Evolutionary conservation across 768 basidiomycete species (phyloP).

Genomic region (Mycena latifolia): DNA sequence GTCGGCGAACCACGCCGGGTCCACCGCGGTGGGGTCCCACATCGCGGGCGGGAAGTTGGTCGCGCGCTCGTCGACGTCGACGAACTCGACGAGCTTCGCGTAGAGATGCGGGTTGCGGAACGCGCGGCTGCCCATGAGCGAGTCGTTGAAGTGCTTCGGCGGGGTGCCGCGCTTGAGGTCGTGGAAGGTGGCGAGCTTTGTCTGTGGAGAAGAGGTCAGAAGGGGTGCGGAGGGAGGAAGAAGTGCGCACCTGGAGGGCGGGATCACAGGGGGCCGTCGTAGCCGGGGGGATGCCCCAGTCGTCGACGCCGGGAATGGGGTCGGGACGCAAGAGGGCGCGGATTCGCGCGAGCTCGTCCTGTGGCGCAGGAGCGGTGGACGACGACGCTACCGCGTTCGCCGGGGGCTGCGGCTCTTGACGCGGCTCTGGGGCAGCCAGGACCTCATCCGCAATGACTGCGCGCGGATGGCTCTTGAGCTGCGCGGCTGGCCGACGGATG

Average conservation of each 20-base stretch:
- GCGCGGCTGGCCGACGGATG: constrained; percentile 63
- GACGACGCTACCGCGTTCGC: constrained; percentile 37
- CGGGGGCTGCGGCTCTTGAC: constrained; percentile 29
- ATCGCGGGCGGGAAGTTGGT: constrained; percentile 81
- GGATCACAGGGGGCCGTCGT: constrained; percentile 70
- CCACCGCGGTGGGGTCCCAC: constrained; percentile 79
- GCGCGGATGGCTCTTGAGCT: constrained; percentile 62
- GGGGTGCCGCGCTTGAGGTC: constrained; percentile 71
- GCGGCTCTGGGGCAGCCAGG: constrained; percentile 32
- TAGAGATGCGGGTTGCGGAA: constrained; percentile 99
- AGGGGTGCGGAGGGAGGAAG: neutral
- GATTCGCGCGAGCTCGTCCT: constrained; percentile 66
- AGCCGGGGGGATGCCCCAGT: constrained; percentile 85
- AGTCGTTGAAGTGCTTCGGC: constrained; percentile 95
- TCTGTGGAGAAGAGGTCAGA: constrained; percentile 54
- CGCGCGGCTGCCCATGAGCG: constrained; percentile 90
- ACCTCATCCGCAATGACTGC: constrained; percentile 64
- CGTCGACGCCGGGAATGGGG: constrained; percentile 69
- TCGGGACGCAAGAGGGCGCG: constrained; percentile 71
- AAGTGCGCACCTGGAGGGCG: constrained; percentile 66
- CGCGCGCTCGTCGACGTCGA: constrained; percentile 90
- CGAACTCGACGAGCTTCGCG: constrained; percentile 93
- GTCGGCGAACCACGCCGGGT: constrained; percentile 81
- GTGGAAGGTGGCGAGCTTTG: constrained; percentile 86
- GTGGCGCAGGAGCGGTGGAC: constrained; percentile 38